These are phyloP conservation scores for Talaromyces liani DNA, from an alignment of 495 filamentous ascomycete species.

Conservation along the genomic window DNA sequence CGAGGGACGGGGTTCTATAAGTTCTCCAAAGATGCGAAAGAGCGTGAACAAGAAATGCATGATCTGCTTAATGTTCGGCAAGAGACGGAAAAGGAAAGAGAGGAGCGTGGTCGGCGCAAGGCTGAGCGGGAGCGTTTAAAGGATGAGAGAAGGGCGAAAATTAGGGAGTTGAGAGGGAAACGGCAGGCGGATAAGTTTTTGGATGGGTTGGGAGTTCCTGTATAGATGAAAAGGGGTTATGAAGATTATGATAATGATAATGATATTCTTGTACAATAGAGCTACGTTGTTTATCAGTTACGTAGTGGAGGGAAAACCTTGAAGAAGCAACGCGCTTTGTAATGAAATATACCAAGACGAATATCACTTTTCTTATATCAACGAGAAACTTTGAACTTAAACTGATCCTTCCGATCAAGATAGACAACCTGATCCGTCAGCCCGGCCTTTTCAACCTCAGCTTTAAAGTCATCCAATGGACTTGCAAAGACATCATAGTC, in stretches of 20 bases:
- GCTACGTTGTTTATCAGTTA: neutral
- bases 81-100: constrained; percentile 58
- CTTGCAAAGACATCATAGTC: constrained; percentile 59
- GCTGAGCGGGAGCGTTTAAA: constrained; percentile 41
- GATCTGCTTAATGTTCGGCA: constrained; percentile 55
- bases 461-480: constrained; percentile 53
- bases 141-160: constrained; percentile 49
- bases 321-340: too few species aligned
- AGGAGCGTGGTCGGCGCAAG: constrained; percentile 39
- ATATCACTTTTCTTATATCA: neutral
- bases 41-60: constrained; percentile 67
- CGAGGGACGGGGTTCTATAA: constrained; percentile 88
- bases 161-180: constrained; percentile 51
- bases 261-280: neutral
- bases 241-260: neutral
- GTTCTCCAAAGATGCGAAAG: constrained; percentile 65
- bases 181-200: constrained; percentile 66
- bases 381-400: constrained; percentile 42
- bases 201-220: constrained; percentile 29
- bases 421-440: constrained; percentile 48
- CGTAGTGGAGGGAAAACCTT: too few species aligned
- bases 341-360: too few species aligned
- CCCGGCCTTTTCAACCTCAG: constrained; percentile 44
- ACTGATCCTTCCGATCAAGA: constrained; percentile 54
- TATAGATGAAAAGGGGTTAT: neutral